phyloP scores from a whole-genome alignment of 768 basidiomycete genomes.

The Kwoniella dejecticola region DNA sequence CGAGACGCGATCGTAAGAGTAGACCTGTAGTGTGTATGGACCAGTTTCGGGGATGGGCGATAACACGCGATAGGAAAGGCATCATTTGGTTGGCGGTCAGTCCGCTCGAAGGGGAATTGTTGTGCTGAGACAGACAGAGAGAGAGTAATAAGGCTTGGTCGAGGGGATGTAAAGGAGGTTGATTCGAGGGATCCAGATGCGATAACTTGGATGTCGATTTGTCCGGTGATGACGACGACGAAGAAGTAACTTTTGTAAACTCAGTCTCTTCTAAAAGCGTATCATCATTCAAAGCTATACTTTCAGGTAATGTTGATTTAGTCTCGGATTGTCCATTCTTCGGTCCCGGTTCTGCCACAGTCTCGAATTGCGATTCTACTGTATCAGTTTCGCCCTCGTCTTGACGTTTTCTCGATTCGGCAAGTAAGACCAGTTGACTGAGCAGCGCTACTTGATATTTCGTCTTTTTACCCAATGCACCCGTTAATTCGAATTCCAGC shows the following conservation, averaged over 20 bases:
- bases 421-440: conserved; percentile 88
- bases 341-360: background rate
- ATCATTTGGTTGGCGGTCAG: conserved; percentile 89
- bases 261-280: conserved; percentile 91
- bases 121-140: conserved; percentile 75
- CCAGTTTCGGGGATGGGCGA: conserved; percentile 89
- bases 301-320: conserved; percentile 60
- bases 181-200: conserved; percentile 77
- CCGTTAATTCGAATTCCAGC: conserved; percentile 85
- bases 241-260: conserved; percentile 70
- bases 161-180: conserved; percentile 85
- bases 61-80: conserved; percentile 85
- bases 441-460: conserved; percentile 85
- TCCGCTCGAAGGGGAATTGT: conserved; percentile 85
- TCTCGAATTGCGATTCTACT: conserved; percentile 22
- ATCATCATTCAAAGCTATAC: conserved; percentile 86
- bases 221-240: conserved; percentile 47
- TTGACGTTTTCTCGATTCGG: conserved; percentile 70
- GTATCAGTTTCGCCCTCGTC: conserved; percentile 34
- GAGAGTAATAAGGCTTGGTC: conserved; percentile 91
- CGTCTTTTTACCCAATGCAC: conserved; percentile 88
- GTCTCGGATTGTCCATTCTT: too few species aligned
- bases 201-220: conserved; percentile 59
- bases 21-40: conserved; percentile 95
- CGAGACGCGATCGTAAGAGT: conserved; percentile 86